Evolutionary conservation across 345 rosid genomes (phyloP).

Genomic region (Linum tenue): DNA sequence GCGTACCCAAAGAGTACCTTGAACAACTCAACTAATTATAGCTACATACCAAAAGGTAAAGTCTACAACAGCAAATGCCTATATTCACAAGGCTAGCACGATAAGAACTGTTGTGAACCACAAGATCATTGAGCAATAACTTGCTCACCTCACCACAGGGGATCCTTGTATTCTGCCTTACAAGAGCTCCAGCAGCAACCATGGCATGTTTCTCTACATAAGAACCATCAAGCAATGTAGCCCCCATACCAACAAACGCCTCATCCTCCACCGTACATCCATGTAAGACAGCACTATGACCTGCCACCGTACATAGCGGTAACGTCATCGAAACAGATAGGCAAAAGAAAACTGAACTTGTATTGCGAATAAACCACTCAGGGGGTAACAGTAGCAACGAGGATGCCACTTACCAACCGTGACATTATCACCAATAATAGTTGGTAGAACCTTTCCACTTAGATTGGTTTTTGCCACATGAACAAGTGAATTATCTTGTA

Average conservation of each 20-base stretch:
- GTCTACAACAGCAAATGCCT: not conserved
- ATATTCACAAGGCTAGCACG: not conserved
- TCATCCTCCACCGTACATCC: constrained; percentile 94
- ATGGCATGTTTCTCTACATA: constrained; percentile 78
- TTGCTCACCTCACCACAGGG: constrained; percentile 75
- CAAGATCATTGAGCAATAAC: not conserved
- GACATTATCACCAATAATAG: constrained; percentile 78
- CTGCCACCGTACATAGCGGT: constrained; percentile 23
- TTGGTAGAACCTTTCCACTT: constrained; percentile 83
- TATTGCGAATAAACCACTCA: too few species aligned
- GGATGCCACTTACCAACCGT: too few species aligned
- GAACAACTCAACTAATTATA: not conserved
- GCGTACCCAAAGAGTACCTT: too few species aligned
- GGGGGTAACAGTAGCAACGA: not conserved
- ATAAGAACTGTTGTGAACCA: not conserved
- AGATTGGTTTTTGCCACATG: constrained; percentile 92
- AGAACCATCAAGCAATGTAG: constrained; percentile 79
- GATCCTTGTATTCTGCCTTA: constrained; percentile 75
- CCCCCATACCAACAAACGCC: constrained; percentile 92
- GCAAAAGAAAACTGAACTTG: too few species aligned
- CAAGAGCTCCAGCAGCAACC: constrained; percentile 99
- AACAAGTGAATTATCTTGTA: constrained; percentile 94
- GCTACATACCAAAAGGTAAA: not conserved
- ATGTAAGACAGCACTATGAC: constrained; percentile 94
- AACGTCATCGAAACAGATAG: too few species aligned